Percentiles rank a stretch among this genome's conserved stretches.
These are phyloP conservation scores for Neoscytalidium dimidiatum DNA, from an alignment of 2,329 filamentous ascomycete genomes.

Conservation along the genomic window DNA sequence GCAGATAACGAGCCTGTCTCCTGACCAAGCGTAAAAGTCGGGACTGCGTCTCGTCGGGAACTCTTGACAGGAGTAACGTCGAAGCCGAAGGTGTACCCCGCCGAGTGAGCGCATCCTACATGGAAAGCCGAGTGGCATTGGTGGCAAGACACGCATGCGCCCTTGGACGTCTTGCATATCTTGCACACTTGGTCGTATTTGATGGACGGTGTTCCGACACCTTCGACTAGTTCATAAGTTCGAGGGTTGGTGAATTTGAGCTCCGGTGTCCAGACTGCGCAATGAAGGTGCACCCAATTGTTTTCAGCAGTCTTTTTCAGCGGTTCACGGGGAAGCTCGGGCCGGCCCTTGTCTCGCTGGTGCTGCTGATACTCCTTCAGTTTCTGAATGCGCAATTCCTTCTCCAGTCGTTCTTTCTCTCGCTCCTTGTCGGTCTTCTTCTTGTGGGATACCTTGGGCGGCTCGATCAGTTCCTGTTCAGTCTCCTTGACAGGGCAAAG, in stretches of 20 bases:
- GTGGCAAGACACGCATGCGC: slow-evolving; percentile 84
- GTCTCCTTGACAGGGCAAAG: slow-evolving; percentile 83
- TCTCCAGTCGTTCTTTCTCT: slow-evolving; percentile 83
- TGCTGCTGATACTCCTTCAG: slow-evolving; percentile 80
- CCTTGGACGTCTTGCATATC: slow-evolving; percentile 71
- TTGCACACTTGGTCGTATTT: slow-evolving; percentile 80
- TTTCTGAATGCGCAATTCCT: slow-evolving; percentile 76
- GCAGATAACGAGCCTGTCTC: slow-evolving; percentile 85
- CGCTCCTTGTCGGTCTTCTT: slow-evolving; percentile 93
- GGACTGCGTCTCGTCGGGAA: slow-evolving; percentile 78
- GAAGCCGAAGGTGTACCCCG: slow-evolving; percentile 82
- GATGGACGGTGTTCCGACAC: slow-evolving; percentile 73
- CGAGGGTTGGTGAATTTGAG: slow-evolving; percentile 88
- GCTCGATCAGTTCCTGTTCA: slow-evolving; percentile 80
- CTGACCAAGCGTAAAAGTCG: slow-evolving; percentile 72
- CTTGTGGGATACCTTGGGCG: slow-evolving; percentile 73
- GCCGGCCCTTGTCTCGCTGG: slow-evolving; percentile 82
- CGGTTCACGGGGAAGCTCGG: slow-evolving; percentile 81
- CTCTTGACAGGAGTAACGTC: slow-evolving; percentile 89
- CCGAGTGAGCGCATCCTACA: slow-evolving; percentile 85
- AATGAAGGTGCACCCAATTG: slow-evolving; percentile 97
- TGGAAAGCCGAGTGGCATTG: slow-evolving; percentile 74
- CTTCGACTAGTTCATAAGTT: slow-evolving; percentile 82
- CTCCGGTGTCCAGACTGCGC: slow-evolving; percentile 88
- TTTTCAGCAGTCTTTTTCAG: slow-evolving; percentile 93